phyloP scores from a whole-genome alignment of 495 filamentous ascomycete species.

The Aspergillus biplanus region DNA sequence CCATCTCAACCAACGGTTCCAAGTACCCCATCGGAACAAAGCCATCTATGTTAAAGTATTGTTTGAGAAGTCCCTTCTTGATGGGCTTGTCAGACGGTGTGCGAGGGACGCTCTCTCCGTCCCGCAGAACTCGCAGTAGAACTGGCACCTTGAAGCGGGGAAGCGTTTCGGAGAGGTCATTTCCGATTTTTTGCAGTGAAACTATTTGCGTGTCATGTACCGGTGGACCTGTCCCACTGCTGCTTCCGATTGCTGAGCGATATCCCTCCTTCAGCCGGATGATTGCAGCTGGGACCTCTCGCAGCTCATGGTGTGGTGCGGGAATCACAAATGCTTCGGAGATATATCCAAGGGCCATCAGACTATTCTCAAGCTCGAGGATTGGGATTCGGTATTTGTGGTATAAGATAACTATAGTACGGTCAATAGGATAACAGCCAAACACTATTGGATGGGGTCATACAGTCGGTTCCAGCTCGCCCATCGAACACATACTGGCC shows the following conservation, averaged over 20 bases:
- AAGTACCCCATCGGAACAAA: background rate
- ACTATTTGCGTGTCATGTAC: no score
- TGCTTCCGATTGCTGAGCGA: no score
- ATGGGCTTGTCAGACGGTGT: conserved; percentile 2
- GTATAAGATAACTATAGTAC: conserved; percentile 1
- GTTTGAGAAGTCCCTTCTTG: conserved; percentile 1
- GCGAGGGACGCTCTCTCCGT: conserved; percentile 6
- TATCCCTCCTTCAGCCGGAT: background rate
- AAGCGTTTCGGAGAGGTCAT: background rate
- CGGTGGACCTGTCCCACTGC: no score
- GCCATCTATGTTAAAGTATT: background rate
- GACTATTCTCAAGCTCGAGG: conserved; percentile 12
- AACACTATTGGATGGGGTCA: background rate
- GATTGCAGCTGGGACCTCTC: background rate
- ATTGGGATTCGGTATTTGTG: conserved; percentile 13
- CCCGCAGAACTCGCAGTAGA: conserved; percentile 6
- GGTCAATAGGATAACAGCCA: background rate
- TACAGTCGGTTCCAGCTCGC: conserved; percentile 18
- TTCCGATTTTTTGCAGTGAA: background rate
- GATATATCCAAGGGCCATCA: conserved; percentile 17
- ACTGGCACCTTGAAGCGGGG: conserved; percentile 7
- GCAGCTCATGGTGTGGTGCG: conserved; percentile 9
- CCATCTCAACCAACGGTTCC: background rate
- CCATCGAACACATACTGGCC: conserved; percentile 18
- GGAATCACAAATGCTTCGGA: conserved; percentile 14